Evolutionary conservation across 495 filamentous ascomycete genomes (phyloP).

Genomic region (Penicillium flavigenum): DNA sequence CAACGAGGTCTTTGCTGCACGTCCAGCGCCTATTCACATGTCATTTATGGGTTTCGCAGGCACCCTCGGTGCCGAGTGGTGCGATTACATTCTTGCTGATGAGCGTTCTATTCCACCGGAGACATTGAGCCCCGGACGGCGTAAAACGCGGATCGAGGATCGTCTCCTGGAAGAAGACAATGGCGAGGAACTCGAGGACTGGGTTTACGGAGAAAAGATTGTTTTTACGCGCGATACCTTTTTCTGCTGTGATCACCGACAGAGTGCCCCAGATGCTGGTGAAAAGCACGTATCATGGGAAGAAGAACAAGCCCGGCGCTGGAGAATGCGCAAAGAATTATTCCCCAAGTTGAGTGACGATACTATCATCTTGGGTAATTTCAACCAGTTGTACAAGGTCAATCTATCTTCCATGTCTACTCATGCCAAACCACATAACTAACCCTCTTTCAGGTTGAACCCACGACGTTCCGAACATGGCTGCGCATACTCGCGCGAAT

Average conservation of each 20-base stretch:
- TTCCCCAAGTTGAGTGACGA: conserved; percentile 85
- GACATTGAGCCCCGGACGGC: conserved; percentile 75
- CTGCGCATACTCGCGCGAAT: conserved; percentile 85
- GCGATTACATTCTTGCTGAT: conserved; percentile 94
- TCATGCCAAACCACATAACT: conserved; percentile 7
- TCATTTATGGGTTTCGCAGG: conserved; percentile 99
- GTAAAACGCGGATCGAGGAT: conserved; percentile 71
- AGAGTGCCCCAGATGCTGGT: conserved; percentile 77
- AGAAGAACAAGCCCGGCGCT: conserved; percentile 78
- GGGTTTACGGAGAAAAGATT: conserved; percentile 97
- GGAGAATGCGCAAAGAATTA: conserved; percentile 92
- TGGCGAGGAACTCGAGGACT: conserved; percentile 62
- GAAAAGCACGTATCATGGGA: conserved; percentile 72
- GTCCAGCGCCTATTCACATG: conserved; percentile 96
- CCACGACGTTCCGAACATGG: conserved; percentile 95
- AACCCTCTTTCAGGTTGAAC: conserved; percentile 72
- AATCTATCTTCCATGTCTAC: conserved; percentile 19
- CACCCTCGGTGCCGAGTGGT: conserved; percentile 96
- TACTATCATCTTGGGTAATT: conserved; percentile 91
- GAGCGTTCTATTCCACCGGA: conserved; percentile 78
- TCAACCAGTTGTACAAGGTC: conserved; percentile 99
- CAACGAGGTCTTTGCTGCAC: conserved; percentile 95
- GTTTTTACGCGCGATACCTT: conserved; percentile 95
- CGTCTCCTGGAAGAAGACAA: conserved; percentile 67
- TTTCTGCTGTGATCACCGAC: conserved; percentile 97